phyloP scores from a whole-genome alignment of 2,329 filamentous ascomycete genomes.

The Coniochaeta sp. region DNA sequence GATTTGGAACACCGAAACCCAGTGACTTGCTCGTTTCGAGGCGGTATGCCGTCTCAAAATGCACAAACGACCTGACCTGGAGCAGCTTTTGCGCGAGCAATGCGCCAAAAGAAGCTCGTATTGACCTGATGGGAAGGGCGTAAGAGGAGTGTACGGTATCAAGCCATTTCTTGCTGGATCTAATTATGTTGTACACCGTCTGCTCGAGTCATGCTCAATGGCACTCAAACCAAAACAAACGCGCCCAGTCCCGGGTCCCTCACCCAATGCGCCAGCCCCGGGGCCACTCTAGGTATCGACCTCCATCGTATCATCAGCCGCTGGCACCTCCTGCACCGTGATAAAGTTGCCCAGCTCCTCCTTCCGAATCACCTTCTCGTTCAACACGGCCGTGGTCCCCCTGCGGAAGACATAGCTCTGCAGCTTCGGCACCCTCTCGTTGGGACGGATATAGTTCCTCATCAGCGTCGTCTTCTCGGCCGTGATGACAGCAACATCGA shows the following conservation, averaged over 20 bases:
- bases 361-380: slow-evolving; percentile 93
- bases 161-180: slow-evolving; percentile 1
- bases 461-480: slow-evolving; percentile 89
- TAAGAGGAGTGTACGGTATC: background rate
- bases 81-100: too few relatives aligned
- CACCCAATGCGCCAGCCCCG: background rate
- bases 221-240: background rate
- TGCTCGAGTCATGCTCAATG: background rate
- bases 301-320: slow-evolving; percentile 60
- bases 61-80: too few relatives aligned
- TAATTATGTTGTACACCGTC: background rate
- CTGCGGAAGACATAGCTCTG: slow-evolving; percentile 85
- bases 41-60: too few relatives aligned
- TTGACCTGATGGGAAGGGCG: background rate
- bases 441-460: slow-evolving; percentile 89
- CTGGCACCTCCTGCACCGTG: slow-evolving; percentile 72
- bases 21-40: too few relatives aligned
- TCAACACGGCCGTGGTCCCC: slow-evolving; percentile 92
- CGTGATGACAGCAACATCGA: slow-evolving; percentile 94
- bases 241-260: background rate
- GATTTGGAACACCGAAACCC: too few relatives aligned
- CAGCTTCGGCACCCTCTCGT: slow-evolving; percentile 84
- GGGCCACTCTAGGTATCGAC: slow-evolving; percentile 48
- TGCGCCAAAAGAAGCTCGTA: too few relatives aligned
- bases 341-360: slow-evolving; percentile 93